These are phyloP conservation scores for Podosphaera xanthii DNA, from an alignment of 2,329 filamentous ascomycete genomes.

Conservation along the genomic window DNA sequence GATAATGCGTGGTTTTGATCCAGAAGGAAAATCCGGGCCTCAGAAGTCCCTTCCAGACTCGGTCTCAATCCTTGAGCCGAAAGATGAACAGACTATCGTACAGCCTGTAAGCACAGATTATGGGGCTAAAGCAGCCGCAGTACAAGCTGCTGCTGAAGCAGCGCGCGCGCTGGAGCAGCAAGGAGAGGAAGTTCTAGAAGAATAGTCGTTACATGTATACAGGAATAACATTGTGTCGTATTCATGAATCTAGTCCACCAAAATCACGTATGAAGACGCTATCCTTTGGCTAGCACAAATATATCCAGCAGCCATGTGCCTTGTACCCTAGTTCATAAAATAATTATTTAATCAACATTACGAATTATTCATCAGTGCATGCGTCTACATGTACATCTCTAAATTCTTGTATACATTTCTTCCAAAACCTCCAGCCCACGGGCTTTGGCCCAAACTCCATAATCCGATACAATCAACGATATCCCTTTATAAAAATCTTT, in stretches of 20 bases:
- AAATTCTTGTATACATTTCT: constrained; percentile 7
- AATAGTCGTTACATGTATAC: constrained; percentile 9
- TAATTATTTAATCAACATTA: constrained; percentile 1
- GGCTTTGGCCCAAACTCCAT: constrained; percentile 6
- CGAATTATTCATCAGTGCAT: neutral
- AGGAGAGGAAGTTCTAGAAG: constrained; percentile 25
- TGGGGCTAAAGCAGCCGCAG: constrained; percentile 66
- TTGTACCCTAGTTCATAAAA: neutral
- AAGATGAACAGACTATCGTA: constrained; percentile 91
- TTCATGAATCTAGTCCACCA: neutral
- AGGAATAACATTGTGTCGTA: neutral
- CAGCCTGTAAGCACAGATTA: constrained; percentile 97
- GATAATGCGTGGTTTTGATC: constrained; percentile 99
- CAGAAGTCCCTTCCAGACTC: constrained; percentile 95
- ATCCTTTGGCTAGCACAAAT: neutral
- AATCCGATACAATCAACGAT: constrained; percentile 8
- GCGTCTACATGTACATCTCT: constrained; percentile 1
- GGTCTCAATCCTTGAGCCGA: constrained; percentile 99
- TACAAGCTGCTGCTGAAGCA: constrained; percentile 44
- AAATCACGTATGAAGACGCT: neutral
- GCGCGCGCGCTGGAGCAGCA: constrained; percentile 28
- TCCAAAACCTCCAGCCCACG: constrained; percentile 8
- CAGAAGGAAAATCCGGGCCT: constrained; percentile 94
- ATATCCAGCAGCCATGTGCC: neutral
- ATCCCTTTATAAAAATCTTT: neutral